Evolutionary conservation across 257 asterid species (phyloP).

Genomic region (Nicotiana tomentosiformis): DNA sequence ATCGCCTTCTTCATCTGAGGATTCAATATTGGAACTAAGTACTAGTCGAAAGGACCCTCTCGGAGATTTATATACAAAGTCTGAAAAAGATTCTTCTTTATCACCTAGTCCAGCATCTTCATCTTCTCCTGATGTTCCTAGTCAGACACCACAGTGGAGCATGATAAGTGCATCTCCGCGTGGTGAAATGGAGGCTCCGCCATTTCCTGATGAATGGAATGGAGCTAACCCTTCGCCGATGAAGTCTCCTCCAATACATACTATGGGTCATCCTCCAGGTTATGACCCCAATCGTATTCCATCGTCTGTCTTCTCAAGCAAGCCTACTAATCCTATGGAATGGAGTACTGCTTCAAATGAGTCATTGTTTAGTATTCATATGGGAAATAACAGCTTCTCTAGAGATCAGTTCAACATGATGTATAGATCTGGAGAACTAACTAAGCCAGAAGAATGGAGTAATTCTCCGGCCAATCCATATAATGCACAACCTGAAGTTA

Average conservation of each 20-base stretch:
- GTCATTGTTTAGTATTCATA: conserved; percentile 78
- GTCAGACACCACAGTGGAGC: conserved; percentile 31
- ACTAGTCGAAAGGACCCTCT: neutral
- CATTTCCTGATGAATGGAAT: conserved; percentile 20
- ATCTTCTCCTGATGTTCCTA: conserved; percentile 11
- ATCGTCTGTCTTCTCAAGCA: conserved; percentile 47
- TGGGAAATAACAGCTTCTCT: conserved; percentile 70
- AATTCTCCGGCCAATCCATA: conserved; percentile 11
- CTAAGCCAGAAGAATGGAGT: conserved; percentile 37
- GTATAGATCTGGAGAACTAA: conserved; percentile 46
- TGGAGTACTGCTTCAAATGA: conserved; percentile 91
- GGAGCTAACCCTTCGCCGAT: conserved; percentile 15
- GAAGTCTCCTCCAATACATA: conserved; percentile 49
- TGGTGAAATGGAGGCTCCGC: conserved; percentile 4
- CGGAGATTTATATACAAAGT: conserved; percentile 8
- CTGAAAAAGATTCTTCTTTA: conserved; percentile 18
- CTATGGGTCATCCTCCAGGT: conserved; percentile 38
- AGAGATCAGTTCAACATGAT: conserved; percentile 32
- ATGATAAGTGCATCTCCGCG: conserved; percentile 42
- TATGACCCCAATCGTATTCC: conserved; percentile 85
- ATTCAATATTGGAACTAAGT: conserved; percentile 6
- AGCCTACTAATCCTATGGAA: conserved; percentile 36
- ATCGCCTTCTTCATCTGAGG: neutral
- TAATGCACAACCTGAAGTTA: conserved; percentile 19
- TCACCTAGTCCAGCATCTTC: conserved; percentile 1